Conservation (phyloP, 192 early-diverging fungal genomes). For the Oehlia diaphana region DNA sequence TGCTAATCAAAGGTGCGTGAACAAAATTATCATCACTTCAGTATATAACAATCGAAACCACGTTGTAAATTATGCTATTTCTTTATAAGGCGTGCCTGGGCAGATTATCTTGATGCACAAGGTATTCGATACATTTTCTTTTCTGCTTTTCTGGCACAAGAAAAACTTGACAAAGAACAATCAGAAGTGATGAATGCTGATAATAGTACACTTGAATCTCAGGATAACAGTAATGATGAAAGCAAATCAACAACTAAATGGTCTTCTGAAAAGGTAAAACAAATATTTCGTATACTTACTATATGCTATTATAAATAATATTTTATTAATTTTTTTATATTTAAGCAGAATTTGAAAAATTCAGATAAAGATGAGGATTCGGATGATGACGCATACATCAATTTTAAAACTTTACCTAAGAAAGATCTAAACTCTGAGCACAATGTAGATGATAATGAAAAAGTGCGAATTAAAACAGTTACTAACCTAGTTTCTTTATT, state of each 20-base stretch:
- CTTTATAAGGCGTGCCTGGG: slow-evolving; percentile 66
- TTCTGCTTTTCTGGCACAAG: slow-evolving; percentile 75
- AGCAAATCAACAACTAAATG: background rate
- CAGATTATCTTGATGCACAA: slow-evolving; percentile 81
- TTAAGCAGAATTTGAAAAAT: slow-evolving; percentile 29
- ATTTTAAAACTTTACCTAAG: slow-evolving; percentile 37
- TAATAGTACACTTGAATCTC: slow-evolving; percentile 7
- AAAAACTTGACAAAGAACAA: slow-evolving; percentile 19
- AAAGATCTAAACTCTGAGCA: slow-evolving; percentile 36
- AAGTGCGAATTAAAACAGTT: slow-evolving; percentile 51
- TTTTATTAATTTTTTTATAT: background rate
- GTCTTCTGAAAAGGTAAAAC: background rate
- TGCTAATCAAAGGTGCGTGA: slow-evolving; percentile 67
- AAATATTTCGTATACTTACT: background rate
- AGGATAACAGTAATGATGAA: slow-evolving; percentile 10
- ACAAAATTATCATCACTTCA: background rate
- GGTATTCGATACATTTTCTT: slow-evolving; percentile 91
- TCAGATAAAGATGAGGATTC: slow-evolving; percentile 29
- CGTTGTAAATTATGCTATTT: background rate
- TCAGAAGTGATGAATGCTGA: background rate
- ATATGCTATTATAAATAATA: too few species aligned
- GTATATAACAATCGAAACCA: background rate
- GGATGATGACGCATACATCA: slow-evolving; percentile 35
- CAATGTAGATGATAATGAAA: slow-evolving; percentile 44
- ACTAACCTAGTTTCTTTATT: slow-evolving; percentile 55